Percentiles rank a stretch among this genome's conserved stretches.
Evolutionary conservation across 2,329 filamentous ascomycete species (phyloP).

Genomic region (Epicoccum nigrum): DNA sequence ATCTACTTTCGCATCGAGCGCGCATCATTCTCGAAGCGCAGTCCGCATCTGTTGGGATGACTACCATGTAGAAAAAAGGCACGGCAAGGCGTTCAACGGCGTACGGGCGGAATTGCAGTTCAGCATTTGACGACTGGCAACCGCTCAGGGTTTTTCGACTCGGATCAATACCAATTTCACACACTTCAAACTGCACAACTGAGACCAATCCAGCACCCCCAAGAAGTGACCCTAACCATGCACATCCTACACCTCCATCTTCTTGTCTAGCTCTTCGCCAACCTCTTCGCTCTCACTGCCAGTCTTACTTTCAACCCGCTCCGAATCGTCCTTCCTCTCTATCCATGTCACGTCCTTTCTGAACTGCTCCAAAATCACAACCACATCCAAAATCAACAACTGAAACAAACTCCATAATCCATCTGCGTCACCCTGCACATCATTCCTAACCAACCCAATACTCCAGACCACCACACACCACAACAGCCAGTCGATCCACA

Average conservation of each 20-base stretch:
- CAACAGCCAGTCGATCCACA: no score
- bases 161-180: constrained; percentile 16
- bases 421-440: no score
- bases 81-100: constrained; percentile 20
- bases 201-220: not conserved
- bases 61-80: constrained; percentile 16
- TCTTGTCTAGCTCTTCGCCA: not conserved
- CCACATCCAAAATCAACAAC: no score
- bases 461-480: no score
- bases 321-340: not conserved
- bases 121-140: not conserved
- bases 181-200: constrained; percentile 3
- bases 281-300: not conserved
- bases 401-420: no score
- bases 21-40: not conserved
- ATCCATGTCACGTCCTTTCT: no score
- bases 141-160: constrained; percentile 8
- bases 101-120: constrained; percentile 14
- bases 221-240: not conserved
- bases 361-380: no score
- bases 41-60: constrained; percentile 5
- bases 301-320: no score
- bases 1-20: not conserved
- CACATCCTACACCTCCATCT: constrained; percentile 1
- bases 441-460: no score